Evolutionary conservation across 495 filamentous ascomycete genomes (phyloP).

Genomic region (Tuber calosporum): DNA sequence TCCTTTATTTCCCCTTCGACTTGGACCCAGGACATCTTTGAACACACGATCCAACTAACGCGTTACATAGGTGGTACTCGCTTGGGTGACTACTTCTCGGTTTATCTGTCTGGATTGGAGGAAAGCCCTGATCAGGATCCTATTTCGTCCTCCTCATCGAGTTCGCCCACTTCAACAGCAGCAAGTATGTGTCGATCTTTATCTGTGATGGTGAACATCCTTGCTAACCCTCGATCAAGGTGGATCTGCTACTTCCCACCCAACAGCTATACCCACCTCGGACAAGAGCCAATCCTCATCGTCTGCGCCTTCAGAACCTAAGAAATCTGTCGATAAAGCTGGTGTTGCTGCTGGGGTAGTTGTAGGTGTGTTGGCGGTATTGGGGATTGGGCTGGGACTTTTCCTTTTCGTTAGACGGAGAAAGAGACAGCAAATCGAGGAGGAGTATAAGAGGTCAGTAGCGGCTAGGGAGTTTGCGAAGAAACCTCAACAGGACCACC

Average conservation of each 20-base stretch:
- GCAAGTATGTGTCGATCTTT: slow-evolving; percentile 24
- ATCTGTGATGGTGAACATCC: slow-evolving; percentile 9
- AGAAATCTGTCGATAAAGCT: slow-evolving; percentile 52
- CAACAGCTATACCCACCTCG: slow-evolving; percentile 5
- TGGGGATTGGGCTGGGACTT: slow-evolving; percentile 56
- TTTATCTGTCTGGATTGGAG: slow-evolving; percentile 41
- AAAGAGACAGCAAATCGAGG: slow-evolving; percentile 64
- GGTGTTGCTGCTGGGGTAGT: slow-evolving; percentile 86
- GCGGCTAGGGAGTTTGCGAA: slow-evolving; percentile 61
- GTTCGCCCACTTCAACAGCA: slow-evolving; percentile 24
- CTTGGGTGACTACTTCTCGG: slow-evolving; percentile 38
- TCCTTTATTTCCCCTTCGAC: slow-evolving; percentile 46
- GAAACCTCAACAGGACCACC: slow-evolving; percentile 58
- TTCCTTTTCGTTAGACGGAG: slow-evolving; percentile 72
- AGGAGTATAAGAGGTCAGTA: slow-evolving; percentile 69
- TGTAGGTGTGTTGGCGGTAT: slow-evolving; percentile 67
- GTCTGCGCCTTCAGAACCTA: slow-evolving; percentile 19
- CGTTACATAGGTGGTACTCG: slow-evolving; percentile 41
- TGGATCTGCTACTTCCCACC: slow-evolving; percentile 19
- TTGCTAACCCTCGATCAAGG: slow-evolving; percentile 29
- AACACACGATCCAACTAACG: slow-evolving; percentile 44
- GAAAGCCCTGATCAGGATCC: slow-evolving; percentile 30
- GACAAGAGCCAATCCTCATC: not conserved
- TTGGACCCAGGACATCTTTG: slow-evolving; percentile 38
- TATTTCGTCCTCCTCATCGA: slow-evolving; percentile 28